These are phyloP conservation scores for thale cress (Arabidopsis thaliana) DNA, from an alignment of 345 rosid species.

Conservation along the genomic window TAIR10.1 NC_003071.7:17610001-17610500, in stretches of 20 bases:
- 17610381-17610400: conserved; percentile 92
- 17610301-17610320: conserved; percentile 83
- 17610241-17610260: conserved; percentile 96
- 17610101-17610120: conserved; percentile 89
- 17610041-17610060: conserved; percentile 75
- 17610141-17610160: conserved; percentile 82
- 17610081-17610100: conserved; percentile 88
- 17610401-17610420: conserved; percentile 75
- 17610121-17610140: conserved; percentile 63
- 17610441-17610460: conserved; percentile 85
- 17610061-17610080: conserved; percentile 70
- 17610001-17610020: conserved; percentile 80
- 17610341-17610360: conserved; percentile 73
- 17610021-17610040: conserved; percentile 80
- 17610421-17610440: conserved; percentile 67
- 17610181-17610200: conserved; percentile 90
- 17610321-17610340: conserved; percentile 79
- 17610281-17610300: conserved; percentile 87
- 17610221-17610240: conserved; percentile 81
- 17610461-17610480: conserved; percentile 80
- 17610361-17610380: conserved; percentile 77
- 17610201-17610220: conserved; percentile 87
- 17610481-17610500: conserved; percentile 62
- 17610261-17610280: conserved; percentile 96
- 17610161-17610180: conserved; percentile 68